These are phyloP conservation scores for Cordyceps pruinosa DNA, from an alignment of 2,329 filamentous ascomycete genomes.

Conservation along the genomic window DNA sequence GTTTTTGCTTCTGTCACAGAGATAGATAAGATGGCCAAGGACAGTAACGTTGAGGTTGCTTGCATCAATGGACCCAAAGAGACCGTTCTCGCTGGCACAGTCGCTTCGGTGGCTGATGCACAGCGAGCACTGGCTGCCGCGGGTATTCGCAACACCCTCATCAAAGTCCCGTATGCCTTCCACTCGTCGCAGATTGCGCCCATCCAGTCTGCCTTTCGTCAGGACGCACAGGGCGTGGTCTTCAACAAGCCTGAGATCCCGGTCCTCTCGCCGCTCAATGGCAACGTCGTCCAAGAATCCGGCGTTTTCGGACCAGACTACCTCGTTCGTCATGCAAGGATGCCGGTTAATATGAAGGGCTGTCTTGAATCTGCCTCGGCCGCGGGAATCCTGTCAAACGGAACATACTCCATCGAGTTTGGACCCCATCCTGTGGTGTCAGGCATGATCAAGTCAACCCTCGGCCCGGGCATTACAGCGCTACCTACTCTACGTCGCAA, in stretches of 20 bases:
- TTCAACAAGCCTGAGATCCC: not conserved
- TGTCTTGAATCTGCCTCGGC: not conserved
- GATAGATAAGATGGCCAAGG: not conserved
- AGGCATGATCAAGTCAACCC: not conserved
- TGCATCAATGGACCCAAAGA: conserved; percentile 4
- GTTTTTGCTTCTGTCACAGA: not conserved
- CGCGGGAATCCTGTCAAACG: not conserved
- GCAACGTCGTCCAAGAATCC: not conserved
- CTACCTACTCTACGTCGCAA: not conserved
- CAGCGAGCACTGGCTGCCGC: too few relatives aligned
- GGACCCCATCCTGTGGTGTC: not conserved
- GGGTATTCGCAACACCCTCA: not conserved
- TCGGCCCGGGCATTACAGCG: not conserved
- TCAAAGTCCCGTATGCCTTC: not conserved
- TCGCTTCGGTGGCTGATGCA: not conserved
- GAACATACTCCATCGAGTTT: not conserved
- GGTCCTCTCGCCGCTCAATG: not conserved
- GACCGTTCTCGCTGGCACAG: not conserved
- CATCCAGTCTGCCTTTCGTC: not conserved
- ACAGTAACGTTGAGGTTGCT: not conserved
- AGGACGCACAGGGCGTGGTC: not conserved
- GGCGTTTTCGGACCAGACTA: not conserved
- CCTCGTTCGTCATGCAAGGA: not conserved
- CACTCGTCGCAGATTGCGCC: conserved; percentile 1
- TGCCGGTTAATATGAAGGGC: not conserved